Evolutionary conservation across 371 early-diverging fungal genomes (phyloP).

Genomic region (Choanephora cucurbitarum): DNA sequence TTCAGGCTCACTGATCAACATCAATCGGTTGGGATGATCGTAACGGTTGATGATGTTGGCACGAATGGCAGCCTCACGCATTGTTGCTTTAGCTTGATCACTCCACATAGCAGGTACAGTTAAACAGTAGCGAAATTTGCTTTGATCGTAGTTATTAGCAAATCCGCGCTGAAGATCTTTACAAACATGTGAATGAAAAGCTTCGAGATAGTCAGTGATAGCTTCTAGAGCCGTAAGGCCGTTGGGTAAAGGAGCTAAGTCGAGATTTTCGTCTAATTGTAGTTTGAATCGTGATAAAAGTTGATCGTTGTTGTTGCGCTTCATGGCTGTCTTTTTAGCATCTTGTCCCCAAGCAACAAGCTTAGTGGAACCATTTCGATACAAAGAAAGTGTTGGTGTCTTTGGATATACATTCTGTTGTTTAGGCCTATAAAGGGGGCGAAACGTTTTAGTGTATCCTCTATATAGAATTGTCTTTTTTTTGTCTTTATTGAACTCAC

Average conservation of each 20-base stretch:
- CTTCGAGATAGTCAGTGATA: slow-evolving; percentile 49
- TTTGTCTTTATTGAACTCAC: slow-evolving; percentile 15
- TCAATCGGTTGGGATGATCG: slow-evolving; percentile 50
- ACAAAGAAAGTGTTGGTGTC: slow-evolving; percentile 47
- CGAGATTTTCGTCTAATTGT: slow-evolving; percentile 46
- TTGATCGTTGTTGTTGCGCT: slow-evolving; percentile 42
- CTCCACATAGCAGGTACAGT: slow-evolving; percentile 59
- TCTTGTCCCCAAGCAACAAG: slow-evolving; percentile 53
- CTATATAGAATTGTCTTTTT: too few species aligned
- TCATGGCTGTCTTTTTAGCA: slow-evolving; percentile 42
- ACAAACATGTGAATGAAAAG: slow-evolving; percentile 46
- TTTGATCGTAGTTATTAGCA: slow-evolving; percentile 47
- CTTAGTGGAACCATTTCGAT: slow-evolving; percentile 47
- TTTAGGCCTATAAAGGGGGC: slow-evolving; percentile 47
- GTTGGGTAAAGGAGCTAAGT: slow-evolving; percentile 32
- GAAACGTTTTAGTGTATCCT: too few species aligned
- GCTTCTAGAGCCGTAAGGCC: slow-evolving; percentile 40
- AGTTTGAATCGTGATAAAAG: slow-evolving; percentile 48
- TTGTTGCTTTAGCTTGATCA: slow-evolving; percentile 51
- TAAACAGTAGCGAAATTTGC: slow-evolving; percentile 50
- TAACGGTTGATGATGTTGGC: slow-evolving; percentile 48
- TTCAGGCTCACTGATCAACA: slow-evolving; percentile 59
- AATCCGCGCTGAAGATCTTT: slow-evolving; percentile 49
- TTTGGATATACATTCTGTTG: slow-evolving; percentile 54
- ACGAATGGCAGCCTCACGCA: slow-evolving; percentile 52